Base-by-base conservation (phyloP, 805 yeast genomes). In the Nakazawaea ambrosiae region DNA sequence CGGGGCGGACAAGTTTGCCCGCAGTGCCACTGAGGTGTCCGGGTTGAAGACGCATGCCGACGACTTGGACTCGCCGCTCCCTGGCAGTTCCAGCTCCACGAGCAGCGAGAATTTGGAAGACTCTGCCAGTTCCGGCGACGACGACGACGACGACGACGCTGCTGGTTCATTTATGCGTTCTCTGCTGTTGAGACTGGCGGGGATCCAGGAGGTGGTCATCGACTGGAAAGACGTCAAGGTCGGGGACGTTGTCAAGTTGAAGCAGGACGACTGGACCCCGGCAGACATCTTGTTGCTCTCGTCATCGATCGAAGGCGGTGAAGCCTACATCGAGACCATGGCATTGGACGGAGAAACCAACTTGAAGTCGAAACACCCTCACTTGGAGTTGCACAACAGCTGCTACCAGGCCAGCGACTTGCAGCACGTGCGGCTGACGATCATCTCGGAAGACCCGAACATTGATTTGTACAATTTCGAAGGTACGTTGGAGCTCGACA, bases 261-360 rank as follows among this genome's bases (percentile, higher is more conserved):
- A 70, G 33, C 82, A 79, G 45, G 86, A 88, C 59, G 97, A 92
- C 43, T 84, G 95, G 83, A 72, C 90, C 5, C 98, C 99, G 0
- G 96, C 97, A 0, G 99, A 92, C 61, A 52, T 92, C 2, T 54
- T 92, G 2, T 49, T 92, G 2, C 53, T 92, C 29, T 72, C 89
- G 1, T 75, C 87, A 3, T 75, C 77, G 27, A 72, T 70, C 44
- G 88, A 81, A 27, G 73, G 78, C 40, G 70, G 72, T 26, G 74
- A 70, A 37, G 73, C 85, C 1, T 85, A 75, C 46, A 78, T 89
- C 15, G 99, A 92, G 57, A 92, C 99, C 1, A 88, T 90, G 90
- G 98, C 96, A 1, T 66, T 92, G 34, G 98, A 92, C 59, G 99
- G 99, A 35, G 98, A 92, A 58, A 92, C 97, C 0, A 90, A 88